Percentiles rank a stretch among this genome's conserved stretches.
Evolutionary conservation across 179 eudicot species (phyloP).

Genomic region (Spinacia oleracea): DNA sequence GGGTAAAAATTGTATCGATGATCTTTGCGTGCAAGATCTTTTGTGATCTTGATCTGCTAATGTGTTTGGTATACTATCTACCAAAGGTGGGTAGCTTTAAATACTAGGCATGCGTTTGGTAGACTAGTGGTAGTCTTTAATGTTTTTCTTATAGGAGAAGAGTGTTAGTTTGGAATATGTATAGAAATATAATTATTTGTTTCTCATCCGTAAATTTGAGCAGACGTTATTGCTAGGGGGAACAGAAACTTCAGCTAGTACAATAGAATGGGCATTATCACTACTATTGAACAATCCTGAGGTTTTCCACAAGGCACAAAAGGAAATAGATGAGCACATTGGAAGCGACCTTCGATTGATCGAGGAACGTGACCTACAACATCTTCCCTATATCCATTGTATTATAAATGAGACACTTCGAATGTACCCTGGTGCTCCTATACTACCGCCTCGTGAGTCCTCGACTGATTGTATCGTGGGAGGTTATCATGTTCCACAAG

Average conservation of each 20-base stretch:
- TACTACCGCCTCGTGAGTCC: slow-evolving; percentile 41
- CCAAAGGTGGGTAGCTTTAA: too few relatives aligned
- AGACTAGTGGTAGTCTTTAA: neutral
- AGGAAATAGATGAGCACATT: slow-evolving; percentile 22
- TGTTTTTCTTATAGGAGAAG: neutral
- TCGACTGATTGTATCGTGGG: slow-evolving; percentile 30
- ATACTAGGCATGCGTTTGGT: too few relatives aligned
- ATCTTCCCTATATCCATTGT: slow-evolving; percentile 27
- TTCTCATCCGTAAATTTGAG: neutral
- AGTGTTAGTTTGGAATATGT: too few relatives aligned
- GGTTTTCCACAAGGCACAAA: slow-evolving; percentile 26
- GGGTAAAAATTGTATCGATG: too few relatives aligned
- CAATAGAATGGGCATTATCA: slow-evolving; percentile 35
- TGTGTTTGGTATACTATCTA: too few relatives aligned
- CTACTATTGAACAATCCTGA: slow-evolving; percentile 26
- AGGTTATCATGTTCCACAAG: slow-evolving; percentile 34
- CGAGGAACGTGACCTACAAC: slow-evolving; percentile 18
- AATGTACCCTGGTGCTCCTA: slow-evolving; percentile 26
- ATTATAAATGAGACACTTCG: slow-evolving; percentile 34
- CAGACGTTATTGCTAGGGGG: slow-evolving; percentile 23
- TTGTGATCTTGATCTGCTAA: too few relatives aligned
- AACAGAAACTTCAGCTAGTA: slow-evolving; percentile 20
- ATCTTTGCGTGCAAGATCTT: too few relatives aligned
- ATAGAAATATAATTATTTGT: neutral
- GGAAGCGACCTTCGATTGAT: slow-evolving; percentile 18